Base-by-base conservation (phyloP, 2,329 filamentous ascomycete genomes). In the Penicillium griseofulvum region DNA sequence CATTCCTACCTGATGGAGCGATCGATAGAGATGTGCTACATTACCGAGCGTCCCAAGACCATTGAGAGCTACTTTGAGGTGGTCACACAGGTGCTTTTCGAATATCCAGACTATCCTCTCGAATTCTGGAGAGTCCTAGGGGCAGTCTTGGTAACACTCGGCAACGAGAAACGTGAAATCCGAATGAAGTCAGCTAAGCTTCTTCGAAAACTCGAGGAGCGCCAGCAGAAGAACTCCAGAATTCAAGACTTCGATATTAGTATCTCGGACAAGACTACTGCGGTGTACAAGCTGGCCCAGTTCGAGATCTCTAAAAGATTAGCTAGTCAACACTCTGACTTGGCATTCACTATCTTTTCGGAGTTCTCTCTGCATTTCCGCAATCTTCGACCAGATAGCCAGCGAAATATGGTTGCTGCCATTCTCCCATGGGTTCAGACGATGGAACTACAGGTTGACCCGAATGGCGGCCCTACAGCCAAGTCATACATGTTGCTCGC, bases 191-290 rank as follows among this genome's bases (percentile, higher is more conserved):
- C 94, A 1, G 89, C 89, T 0, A 85, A 87, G 46, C 80, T 97
- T 31, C 80, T 99, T 12, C 84, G 91, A 38, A 86, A 86, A 0
- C 78, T 97, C 1, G 94, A 97, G 72, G 86, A 91, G 62, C 85
- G 90, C 24, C 89, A 94, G 61, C 84, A 87, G 60, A 88, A 89
- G 62, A 94, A 86, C 61, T 96, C 93, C 1, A 95, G 95, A 68
- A 86, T 99, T 7, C 91, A 96, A 69, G 94, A 99, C 71, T 95
- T 97, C 56, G 94, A 99, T 67, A 97, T 99, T 66, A 97, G 92
- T 71, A 94, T 99, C 55, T 95, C 93, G 0, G 95, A 99, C 75
- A 97, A 97, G 75, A 99, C 95, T 0, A 96, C 96, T 62, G 92
- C 93, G 0, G 93, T 99, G 3, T 99, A 97, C 76, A 99, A 99